Conservation (phyloP, 2,329 filamentous ascomycete species). For the Microascus cirrosus region DNA sequence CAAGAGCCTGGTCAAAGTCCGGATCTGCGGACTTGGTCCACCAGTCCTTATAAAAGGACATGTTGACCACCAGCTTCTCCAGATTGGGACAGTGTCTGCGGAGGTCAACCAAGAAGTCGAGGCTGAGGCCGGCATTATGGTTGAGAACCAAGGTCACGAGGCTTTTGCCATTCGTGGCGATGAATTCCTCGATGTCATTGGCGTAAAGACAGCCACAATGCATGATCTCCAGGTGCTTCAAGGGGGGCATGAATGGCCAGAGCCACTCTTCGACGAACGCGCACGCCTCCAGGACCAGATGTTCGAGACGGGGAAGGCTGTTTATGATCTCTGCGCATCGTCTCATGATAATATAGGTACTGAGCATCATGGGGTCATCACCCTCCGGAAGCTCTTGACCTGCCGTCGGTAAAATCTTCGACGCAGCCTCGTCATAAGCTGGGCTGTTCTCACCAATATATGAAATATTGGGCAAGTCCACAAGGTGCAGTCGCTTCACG, state of each 20-base stretch:
- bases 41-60: constrained; percentile 66
- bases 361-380: not conserved
- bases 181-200: constrained; percentile 51
- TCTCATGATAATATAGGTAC: not conserved
- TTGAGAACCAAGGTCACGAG: constrained; percentile 59
- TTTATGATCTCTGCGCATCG: constrained; percentile 17
- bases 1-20: constrained; percentile 59
- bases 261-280: constrained; percentile 58
- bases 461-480: constrained; percentile 39
- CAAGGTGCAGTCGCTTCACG: constrained; percentile 45
- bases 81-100: constrained; percentile 59
- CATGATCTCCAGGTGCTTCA: constrained; percentile 60
- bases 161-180: constrained; percentile 55
- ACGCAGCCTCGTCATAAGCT: not conserved
- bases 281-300: constrained; percentile 65
- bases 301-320: constrained; percentile 49
- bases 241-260: constrained; percentile 56
- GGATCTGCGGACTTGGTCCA: constrained; percentile 63
- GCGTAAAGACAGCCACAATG: constrained; percentile 71
- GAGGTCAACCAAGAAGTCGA: constrained; percentile 62
- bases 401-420: not conserved
- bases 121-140: constrained; percentile 68
- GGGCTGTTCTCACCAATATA: not conserved
- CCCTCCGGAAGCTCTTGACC: not conserved
- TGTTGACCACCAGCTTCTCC: constrained; percentile 61